Conservation (phyloP, 2,329 filamentous ascomycete genomes). For the Fusarium illudens region DNA sequence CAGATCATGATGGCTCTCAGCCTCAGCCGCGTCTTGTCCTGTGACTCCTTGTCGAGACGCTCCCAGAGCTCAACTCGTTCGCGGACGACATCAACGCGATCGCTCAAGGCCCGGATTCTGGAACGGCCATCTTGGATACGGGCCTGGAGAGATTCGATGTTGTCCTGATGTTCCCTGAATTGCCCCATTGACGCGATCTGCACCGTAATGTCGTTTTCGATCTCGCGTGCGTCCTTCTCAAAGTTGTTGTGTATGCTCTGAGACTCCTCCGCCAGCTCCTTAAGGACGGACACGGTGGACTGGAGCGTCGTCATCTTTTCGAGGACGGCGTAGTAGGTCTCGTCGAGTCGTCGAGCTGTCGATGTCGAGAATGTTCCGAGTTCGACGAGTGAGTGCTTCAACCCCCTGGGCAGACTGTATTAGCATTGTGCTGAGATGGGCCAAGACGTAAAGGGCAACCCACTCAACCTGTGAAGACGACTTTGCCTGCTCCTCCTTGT, state of each 20-base stretch:
- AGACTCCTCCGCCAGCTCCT: conserved; percentile 71
- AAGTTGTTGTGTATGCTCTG: conserved; percentile 68
- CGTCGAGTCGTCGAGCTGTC: conserved; percentile 73
- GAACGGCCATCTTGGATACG: conserved; percentile 68
- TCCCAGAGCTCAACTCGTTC: conserved; percentile 74
- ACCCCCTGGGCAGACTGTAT: conserved; percentile 47
- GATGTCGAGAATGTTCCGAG: conserved; percentile 68
- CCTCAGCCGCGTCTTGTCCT: conserved; percentile 71
- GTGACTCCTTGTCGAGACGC: conserved; percentile 70
- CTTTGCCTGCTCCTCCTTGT: conserved; percentile 52
- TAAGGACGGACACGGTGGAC: conserved; percentile 69
- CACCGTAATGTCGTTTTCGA: conserved; percentile 66
- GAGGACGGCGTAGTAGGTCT: conserved; percentile 77
- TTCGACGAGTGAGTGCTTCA: conserved; percentile 61
- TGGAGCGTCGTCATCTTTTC: conserved; percentile 73
- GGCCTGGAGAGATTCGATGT: conserved; percentile 68
- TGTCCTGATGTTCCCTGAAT: conserved; percentile 71
- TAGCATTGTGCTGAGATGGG: conserved; percentile 26
- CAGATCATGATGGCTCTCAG: conserved; percentile 71
- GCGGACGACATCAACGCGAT: conserved; percentile 70
- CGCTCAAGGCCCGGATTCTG: conserved; percentile 67
- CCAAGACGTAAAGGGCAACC: conserved; percentile 9
- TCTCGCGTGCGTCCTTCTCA: conserved; percentile 63
- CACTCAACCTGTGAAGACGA: conserved; percentile 46
- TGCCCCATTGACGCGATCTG: conserved; percentile 69